Evolutionary conservation across 768 basidiomycete species (phyloP).

Genomic region (Trametes gibbosa): DNA sequence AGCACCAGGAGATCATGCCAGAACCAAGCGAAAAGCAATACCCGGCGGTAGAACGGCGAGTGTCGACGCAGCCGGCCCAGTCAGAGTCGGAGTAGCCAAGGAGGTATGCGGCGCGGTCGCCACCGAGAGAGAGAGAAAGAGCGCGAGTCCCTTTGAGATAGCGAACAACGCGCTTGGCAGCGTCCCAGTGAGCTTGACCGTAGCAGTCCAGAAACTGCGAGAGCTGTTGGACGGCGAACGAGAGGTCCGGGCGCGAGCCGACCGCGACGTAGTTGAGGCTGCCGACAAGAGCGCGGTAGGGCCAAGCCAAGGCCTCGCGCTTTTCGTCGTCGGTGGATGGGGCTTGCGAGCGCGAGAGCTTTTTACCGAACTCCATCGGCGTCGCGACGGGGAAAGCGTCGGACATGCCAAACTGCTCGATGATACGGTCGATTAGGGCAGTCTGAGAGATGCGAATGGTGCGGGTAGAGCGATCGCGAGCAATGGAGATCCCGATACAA

Average conservation of each 20-base stretch:
- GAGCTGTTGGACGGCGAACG: conserved; percentile 21
- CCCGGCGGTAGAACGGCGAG: conserved; percentile 27
- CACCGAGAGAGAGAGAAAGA: conserved; percentile 15
- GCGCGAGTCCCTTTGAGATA: conserved; percentile 24
- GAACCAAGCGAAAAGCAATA: conserved; percentile 26
- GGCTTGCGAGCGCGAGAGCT: not conserved
- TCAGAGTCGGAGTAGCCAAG: conserved; percentile 27
- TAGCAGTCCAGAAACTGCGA: conserved; percentile 19
- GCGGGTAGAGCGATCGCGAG: conserved; percentile 23
- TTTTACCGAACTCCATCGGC: conserved; percentile 17
- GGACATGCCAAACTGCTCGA: conserved; percentile 14
- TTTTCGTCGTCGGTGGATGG: not conserved
- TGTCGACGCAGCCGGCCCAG: conserved; percentile 24
- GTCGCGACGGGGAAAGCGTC: conserved; percentile 13
- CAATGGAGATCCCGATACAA: conserved; percentile 37
- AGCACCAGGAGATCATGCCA: conserved; percentile 26
- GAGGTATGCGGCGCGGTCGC: not conserved
- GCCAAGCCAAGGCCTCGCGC: conserved; percentile 12
- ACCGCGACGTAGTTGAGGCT: conserved; percentile 29
- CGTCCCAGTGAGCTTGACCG: conserved; percentile 21
- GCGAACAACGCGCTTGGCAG: conserved; percentile 25
- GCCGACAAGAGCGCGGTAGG: conserved; percentile 30
- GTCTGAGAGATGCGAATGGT: conserved; percentile 22
- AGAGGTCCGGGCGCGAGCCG: conserved; percentile 15
- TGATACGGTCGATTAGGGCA: conserved; percentile 17